Base-by-base conservation (phyloP, 2,329 filamentous ascomycete species). In the Podosphaera aphanis region DNA sequence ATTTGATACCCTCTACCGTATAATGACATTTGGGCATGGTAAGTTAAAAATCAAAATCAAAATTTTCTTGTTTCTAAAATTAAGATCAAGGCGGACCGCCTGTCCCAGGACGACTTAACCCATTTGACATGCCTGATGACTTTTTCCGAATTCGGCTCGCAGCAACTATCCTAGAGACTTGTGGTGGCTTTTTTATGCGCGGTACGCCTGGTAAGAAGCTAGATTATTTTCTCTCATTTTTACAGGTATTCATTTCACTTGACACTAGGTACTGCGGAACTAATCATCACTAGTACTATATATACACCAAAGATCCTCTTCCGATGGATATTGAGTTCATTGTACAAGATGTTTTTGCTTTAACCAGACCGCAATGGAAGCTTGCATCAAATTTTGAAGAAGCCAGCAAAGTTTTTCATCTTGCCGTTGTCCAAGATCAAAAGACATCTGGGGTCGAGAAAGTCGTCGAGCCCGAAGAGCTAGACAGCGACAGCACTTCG, bases 301-400 rank as follows among this genome's bases (percentile, higher is more conserved):
- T 95, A 53, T 77, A 81, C 56, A 85, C 83, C 18, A 98, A 98
- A 62, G 77, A 88, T 18, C 70, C 81, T 0, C 63, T 94, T 35
- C 90, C 92, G 0, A 92, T 98, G 83, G 90, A 98, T 52, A 83
- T 95, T 41, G 90, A 98, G 48, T 98, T 98, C 59, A 77, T 94
- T 40, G 74, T 98, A 5, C 86, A 94, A 60, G 90, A 98, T 60
- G 86, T 83, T 0, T 95, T 82, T 62, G 77, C 79, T 21, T 64
- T 85, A 29, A 79, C 85, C 11, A 74, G 90, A 41, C 88, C 90
- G 3, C 82, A 94, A 58, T 98, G 88, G 90, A 92, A 90, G 61
- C 66, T 94, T 40, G 77, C 83, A 18, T 71, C 75, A 4, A 81
- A 79, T 51, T 61, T 90, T 5, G 77, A 92, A 45, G 90, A 95